Evolutionary conservation across 371 early-diverging fungal genomes (phyloP).

Genomic region (Syncephalastrum sp.): DNA sequence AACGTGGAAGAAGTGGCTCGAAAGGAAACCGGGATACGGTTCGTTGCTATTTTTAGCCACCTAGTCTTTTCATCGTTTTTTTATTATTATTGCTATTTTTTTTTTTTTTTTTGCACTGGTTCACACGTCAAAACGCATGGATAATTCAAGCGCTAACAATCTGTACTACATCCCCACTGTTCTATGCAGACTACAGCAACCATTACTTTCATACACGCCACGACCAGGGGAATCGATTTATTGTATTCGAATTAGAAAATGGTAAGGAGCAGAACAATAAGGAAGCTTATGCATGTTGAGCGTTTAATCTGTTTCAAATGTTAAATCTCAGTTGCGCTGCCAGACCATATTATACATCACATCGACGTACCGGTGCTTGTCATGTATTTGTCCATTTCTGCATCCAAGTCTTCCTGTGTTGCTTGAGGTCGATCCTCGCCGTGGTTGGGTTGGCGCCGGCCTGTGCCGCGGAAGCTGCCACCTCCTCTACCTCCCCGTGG

Average conservation of each 20-base stretch:
- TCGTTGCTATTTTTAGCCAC: no score
- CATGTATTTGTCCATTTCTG: conserved; percentile 57
- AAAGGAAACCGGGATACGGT: neutral
- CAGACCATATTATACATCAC: conserved; percentile 1
- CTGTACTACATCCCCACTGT: no score
- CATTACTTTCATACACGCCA: no score
- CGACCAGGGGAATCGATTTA: neutral
- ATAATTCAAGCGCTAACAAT: no score
- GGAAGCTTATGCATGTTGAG: neutral
- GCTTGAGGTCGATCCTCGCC: conserved; percentile 31
- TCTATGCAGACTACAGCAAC: no score
- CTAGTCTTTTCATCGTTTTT: no score
- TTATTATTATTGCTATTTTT: no score
- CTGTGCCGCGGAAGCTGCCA: conserved; percentile 19
- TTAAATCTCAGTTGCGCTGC: conserved; percentile 12
- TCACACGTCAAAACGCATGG: no score
- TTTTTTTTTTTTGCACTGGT: no score
- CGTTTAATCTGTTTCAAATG: conserved; percentile 17
- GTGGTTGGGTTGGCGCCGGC: conserved; percentile 13
- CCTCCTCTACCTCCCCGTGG: conserved; percentile 18
- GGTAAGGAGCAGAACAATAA: neutral
- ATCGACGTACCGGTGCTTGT: conserved; percentile 17
- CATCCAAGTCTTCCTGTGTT: conserved; percentile 44
- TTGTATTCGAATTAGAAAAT: conserved; percentile 3
- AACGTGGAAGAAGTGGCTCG: no score